Base-by-base conservation (phyloP, 2,329 filamentous ascomycete species). In the Calonectria fujianensis region DNA sequence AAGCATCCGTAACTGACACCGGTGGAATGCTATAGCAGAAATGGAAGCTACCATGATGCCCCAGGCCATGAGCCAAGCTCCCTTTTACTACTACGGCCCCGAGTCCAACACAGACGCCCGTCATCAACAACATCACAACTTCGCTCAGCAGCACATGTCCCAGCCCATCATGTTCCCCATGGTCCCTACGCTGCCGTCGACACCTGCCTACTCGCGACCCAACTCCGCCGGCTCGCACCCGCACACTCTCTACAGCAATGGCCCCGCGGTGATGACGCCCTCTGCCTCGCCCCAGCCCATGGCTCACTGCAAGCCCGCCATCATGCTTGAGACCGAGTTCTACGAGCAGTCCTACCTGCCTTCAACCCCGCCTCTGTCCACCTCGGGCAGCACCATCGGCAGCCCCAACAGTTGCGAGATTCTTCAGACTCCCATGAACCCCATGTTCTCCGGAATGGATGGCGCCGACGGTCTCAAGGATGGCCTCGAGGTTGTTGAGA, bases 81-180 rank as follows among this genome's bases (percentile, higher is more conserved):
- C 94, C 74, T 97, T 96, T 89, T 96, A 94, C 90, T 97, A 96
- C 90, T 98, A 96, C 89, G 93, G 92, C 82, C 92, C 94, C 78
- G 94, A 97, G 80, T 90, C 93, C 77, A 93, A 91, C 84, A 89
- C 92, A 76, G 94, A 96, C 84, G 90, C 90, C 82, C 90, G 93
- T 82, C 94, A 96, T 86, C 76, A 95, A 41, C 54, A 59, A 59
- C 57, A 41, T 63, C 57, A 63, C 57, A 63, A 63, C 86, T 96
- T 95, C 88, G 85, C 87, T 75, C 90, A 92, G 83, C 91, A 90
- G 75, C 86, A 87, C 74, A 78, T 81, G 75, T 87, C 86, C 75
- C 89, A 89, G 79, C 86, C 88, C 82, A 85, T 85, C 76, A 87
- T 91, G 83, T 91, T 90, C 80, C 89, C 89, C 73, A 84, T 90